Conservation (phyloP, 164 flowering plant genomes). For the Kingdonia uniflora region DNA sequence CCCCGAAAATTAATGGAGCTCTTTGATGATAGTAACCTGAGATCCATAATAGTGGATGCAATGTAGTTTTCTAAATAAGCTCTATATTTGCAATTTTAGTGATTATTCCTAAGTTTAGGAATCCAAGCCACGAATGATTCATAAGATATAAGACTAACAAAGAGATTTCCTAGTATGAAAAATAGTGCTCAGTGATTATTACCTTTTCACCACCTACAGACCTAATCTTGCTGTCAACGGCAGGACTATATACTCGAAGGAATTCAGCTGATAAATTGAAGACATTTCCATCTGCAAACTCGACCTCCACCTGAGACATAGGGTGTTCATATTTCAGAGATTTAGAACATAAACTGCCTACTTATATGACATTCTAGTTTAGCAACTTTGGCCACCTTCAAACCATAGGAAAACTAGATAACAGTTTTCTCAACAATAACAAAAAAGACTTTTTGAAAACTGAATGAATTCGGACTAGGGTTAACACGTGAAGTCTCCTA, state of each 20-base stretch:
- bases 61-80: too few relatives aligned
- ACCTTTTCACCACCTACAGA: conserved; percentile 90
- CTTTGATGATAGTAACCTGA: background rate
- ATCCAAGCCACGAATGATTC: background rate
- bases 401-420: too few relatives aligned
- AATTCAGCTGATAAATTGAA: conserved; percentile 60
- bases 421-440: too few relatives aligned
- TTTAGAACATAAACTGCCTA: too few relatives aligned
- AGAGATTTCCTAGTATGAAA: background rate
- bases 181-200: background rate
- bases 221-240: conserved; percentile 66
- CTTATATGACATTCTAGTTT: too few relatives aligned
- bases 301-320: conserved; percentile 56
- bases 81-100: too few relatives aligned
- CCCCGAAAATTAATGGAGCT: background rate
- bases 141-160: background rate
- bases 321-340: background rate
- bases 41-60: too few relatives aligned
- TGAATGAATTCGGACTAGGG: too few relatives aligned
- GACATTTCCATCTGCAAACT: conserved; percentile 40
- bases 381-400: too few relatives aligned
- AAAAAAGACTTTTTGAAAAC: too few relatives aligned
- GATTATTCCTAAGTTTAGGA: too few relatives aligned
- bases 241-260: conserved; percentile 64
- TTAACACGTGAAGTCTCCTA: too few relatives aligned